These are phyloP conservation scores for Tardiomyces depauwii DNA, from an alignment of 1,139 yeast genomes.

Conservation along the genomic window DNA sequence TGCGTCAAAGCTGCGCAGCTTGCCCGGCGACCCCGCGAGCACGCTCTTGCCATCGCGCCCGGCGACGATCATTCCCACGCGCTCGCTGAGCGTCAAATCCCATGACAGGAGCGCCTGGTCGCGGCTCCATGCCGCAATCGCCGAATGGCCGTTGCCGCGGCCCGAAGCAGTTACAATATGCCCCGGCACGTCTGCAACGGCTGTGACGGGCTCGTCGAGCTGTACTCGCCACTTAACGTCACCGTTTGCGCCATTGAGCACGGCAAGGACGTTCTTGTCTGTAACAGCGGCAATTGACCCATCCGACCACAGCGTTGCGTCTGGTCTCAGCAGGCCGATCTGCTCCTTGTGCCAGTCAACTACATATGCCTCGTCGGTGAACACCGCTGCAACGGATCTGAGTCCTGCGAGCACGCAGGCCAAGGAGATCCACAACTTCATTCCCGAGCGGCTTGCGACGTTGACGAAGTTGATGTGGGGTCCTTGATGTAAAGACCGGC, in stretches of 20 bases:
- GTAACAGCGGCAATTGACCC: background rate
- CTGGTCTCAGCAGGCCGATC: background rate
- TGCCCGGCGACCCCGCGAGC: background rate
- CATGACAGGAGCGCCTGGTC: background rate
- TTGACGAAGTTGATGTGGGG: too few species aligned
- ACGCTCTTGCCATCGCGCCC: background rate
- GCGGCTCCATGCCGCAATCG: background rate
- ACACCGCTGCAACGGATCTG: background rate
- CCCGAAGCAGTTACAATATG: background rate
- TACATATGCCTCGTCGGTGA: background rate
- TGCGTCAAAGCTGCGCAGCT: background rate
- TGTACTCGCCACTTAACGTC: background rate
- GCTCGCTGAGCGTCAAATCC: background rate
- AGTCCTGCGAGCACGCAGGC: background rate
- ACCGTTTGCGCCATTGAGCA: background rate
- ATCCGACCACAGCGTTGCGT: background rate
- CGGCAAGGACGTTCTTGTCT: background rate
- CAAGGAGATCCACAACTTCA: background rate
- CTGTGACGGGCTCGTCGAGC: constrained; percentile 15
- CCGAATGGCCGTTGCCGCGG: background rate
- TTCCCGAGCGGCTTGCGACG: background rate
- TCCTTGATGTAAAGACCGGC: too few species aligned
- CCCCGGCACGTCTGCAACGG: background rate
- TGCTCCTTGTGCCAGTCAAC: constrained; percentile 1
- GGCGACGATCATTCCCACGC: background rate